These are phyloP conservation scores for Paramyrothecium sp. DNA, from an alignment of 2,329 filamentous ascomycete species.

Conservation along the genomic window DNA sequence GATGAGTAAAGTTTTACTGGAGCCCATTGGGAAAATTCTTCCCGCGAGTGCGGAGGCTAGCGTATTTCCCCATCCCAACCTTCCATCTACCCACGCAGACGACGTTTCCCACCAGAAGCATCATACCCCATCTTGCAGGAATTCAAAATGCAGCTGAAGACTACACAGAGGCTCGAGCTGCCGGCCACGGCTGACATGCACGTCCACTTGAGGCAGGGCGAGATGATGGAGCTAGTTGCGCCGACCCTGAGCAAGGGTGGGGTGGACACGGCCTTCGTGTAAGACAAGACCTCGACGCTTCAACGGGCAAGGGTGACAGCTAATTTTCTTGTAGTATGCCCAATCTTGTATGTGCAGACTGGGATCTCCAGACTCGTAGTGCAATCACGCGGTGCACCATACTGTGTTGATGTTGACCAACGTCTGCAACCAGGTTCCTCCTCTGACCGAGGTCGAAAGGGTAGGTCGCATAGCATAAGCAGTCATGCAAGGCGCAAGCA, in stretches of 20 bases:
- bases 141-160: conserved; percentile 31
- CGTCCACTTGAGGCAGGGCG: conserved; percentile 69
- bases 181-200: conserved; percentile 67
- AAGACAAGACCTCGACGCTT: not conserved
- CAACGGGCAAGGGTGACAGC: not conserved
- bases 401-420: not conserved
- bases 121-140: no score
- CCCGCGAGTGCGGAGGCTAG: no score
- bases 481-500: conserved; percentile 11
- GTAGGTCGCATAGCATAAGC: conserved; percentile 12
- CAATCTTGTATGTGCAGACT: conserved; percentile 49
- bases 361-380: not conserved
- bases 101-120: no score
- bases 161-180: conserved; percentile 45
- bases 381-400: not conserved
- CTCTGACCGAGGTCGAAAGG: conserved; percentile 55
- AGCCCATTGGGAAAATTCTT: no score
- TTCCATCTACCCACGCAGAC: no score
- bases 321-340: conserved; percentile 43
- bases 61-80: no score
- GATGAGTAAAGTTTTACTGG: no score
- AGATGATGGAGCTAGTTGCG: conserved; percentile 58
- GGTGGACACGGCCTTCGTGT: conserved; percentile 60
- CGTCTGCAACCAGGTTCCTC: conserved; percentile 36
- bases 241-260: conserved; percentile 57